Conservation (phyloP, 2,329 filamentous ascomycete species). For the Pezicula carpinea region DNA sequence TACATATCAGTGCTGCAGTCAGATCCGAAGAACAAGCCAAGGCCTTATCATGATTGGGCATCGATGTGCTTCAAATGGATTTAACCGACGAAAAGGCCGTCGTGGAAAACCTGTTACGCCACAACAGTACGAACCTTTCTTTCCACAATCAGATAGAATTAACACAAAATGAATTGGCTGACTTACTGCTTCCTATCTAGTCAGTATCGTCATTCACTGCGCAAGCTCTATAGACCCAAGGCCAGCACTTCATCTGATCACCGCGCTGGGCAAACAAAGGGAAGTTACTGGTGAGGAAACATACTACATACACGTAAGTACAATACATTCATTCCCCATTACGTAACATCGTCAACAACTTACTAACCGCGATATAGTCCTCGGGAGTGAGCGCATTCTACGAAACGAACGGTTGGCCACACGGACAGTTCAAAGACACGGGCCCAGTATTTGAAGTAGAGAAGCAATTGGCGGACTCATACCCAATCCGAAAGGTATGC, state of each 20-base stretch:
- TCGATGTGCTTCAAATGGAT: slow-evolving; percentile 29
- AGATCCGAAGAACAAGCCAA: slow-evolving; percentile 30
- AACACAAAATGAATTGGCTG: not conserved
- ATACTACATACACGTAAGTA: slow-evolving; percentile 32
- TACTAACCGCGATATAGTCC: slow-evolving; percentile 15
- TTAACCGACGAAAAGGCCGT: slow-evolving; percentile 26
- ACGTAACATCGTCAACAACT: not conserved
- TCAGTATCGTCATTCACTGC: slow-evolving; percentile 33
- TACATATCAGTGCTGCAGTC: slow-evolving; percentile 29
- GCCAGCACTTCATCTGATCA: slow-evolving; percentile 26
- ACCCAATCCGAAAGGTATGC: slow-evolving; percentile 17
- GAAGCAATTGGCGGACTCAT: slow-evolving; percentile 16
- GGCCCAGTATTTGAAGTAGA: slow-evolving; percentile 18
- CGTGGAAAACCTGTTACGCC: slow-evolving; percentile 14
- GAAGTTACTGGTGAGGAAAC: slow-evolving; percentile 21
- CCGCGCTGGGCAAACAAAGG: slow-evolving; percentile 29
- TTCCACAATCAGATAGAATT: slow-evolving; percentile 8
- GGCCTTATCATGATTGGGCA: slow-evolving; percentile 26
- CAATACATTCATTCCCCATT: not conserved
- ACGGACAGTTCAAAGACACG: slow-evolving; percentile 13
- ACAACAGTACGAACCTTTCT: slow-evolving; percentile 18
- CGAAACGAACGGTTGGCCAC: slow-evolving; percentile 18
- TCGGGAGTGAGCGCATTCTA: slow-evolving; percentile 17
- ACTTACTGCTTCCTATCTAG: slow-evolving; percentile 17
- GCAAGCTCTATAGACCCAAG: slow-evolving; percentile 27